Evolutionary conservation across 2,329 filamentous ascomycete species (phyloP).

Genomic region (Pyrenophora tritici-repentis): DNA sequence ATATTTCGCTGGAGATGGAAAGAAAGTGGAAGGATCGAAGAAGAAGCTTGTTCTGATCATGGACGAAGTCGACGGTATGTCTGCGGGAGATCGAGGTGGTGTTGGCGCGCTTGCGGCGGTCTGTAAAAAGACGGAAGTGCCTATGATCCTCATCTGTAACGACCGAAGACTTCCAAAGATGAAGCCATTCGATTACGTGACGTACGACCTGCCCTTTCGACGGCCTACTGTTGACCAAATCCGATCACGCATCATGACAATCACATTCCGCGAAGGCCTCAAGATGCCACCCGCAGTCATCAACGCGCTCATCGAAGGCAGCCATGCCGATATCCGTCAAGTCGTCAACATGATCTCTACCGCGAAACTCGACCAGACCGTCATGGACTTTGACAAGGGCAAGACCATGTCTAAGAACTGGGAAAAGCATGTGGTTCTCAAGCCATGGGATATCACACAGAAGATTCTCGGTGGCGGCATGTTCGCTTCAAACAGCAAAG

Average conservation of each 20-base stretch:
- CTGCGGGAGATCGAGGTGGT: constrained; percentile 91
- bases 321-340: constrained; percentile 92
- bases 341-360: constrained; percentile 99
- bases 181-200: constrained; percentile 92
- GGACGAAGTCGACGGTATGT: constrained; percentile 99
- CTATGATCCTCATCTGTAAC: constrained; percentile 97
- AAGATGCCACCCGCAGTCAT: constrained; percentile 83
- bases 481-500: constrained; percentile 80
- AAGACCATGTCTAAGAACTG: constrained; percentile 96
- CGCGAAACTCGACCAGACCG: constrained; percentile 81
- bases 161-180: constrained; percentile 92
- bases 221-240: constrained; percentile 91
- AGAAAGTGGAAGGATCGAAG: constrained; percentile 77
- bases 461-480: constrained; percentile 89
- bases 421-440: constrained; percentile 96
- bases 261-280: constrained; percentile 87
- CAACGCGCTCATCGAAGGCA: constrained; percentile 93
- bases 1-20: constrained; percentile 84
- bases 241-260: constrained; percentile 89
- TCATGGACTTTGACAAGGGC: constrained; percentile 81
- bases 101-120: constrained; percentile 92
- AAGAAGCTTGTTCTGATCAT: constrained; percentile 97
- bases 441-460: constrained; percentile 96
- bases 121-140: constrained; percentile 92
- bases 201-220: constrained; percentile 84